Evolutionary conservation across 78 protist genomes (phyloP).

Genomic region (Emiliania huxleyi): DNA sequence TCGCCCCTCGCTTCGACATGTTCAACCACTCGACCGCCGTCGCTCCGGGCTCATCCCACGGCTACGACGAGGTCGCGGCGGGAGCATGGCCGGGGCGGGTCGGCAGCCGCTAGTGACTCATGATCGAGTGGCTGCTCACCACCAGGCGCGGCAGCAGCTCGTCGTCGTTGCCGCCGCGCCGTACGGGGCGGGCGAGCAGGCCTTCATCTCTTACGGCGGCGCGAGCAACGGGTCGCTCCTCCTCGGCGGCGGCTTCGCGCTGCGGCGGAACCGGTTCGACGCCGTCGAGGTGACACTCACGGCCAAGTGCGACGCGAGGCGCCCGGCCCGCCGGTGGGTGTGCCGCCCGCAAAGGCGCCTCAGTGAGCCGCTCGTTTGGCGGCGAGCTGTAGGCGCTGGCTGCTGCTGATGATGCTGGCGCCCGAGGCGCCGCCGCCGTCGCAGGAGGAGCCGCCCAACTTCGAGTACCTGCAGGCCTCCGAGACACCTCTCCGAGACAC

Average conservation of each 20-base stretch:
- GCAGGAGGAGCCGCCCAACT: neutral
- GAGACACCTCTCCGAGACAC: no score
- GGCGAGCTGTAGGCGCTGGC: no score
- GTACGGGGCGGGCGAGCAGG: neutral
- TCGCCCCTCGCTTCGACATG: neutral
- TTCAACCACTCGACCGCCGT: neutral
- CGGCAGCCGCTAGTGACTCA: no score
- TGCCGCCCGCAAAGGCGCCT: no score
- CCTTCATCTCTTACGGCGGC: conserved; percentile 6
- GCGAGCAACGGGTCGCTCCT: neutral
- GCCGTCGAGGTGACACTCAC: neutral
- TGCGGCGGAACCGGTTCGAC: neutral
- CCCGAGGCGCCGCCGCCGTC: neutral
- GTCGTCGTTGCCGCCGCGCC: neutral
- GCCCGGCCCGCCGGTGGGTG: no score
- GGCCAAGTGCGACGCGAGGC: neutral
- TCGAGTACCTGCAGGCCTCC: neutral
- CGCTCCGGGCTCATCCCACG: neutral
- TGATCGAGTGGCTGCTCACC: no score
- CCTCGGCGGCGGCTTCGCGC: neutral
- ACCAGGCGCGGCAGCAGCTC: neutral
- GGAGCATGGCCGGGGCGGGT: no score
- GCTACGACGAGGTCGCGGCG: no score
- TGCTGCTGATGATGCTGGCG: neutral
- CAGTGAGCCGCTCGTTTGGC: no score